Percentiles rank a stretch among this genome's conserved stretches.
These are phyloP conservation scores for Auricularia cornea DNA, from an alignment of 768 basidiomycete species.

Conservation along the genomic window DNA sequence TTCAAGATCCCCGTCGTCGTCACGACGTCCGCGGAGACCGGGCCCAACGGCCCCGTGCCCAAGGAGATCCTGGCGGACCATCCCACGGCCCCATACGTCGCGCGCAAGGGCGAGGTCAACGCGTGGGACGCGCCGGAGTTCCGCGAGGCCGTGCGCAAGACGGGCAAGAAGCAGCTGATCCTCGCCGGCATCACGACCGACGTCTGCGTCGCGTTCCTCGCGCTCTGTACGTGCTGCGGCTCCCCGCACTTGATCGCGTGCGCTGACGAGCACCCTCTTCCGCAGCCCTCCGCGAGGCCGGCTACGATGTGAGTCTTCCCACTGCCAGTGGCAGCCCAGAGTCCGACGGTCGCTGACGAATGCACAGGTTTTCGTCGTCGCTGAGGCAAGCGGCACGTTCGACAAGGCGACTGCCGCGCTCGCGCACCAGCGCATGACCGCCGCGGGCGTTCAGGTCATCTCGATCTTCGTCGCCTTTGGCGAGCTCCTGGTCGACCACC, in stretches of 20 bases:
- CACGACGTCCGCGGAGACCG: conserved; percentile 38
- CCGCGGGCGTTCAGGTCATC: conserved; percentile 39
- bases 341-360: neutral
- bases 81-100: conserved; percentile 36
- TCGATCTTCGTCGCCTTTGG: too few relatives aligned
- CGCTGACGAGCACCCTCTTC: too few relatives aligned
- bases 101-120: conserved; percentile 41
- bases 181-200: conserved; percentile 43
- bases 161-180: conserved; percentile 43
- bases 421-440: conserved; percentile 41
- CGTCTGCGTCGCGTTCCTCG: too few relatives aligned
- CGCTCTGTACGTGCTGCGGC: too few relatives aligned
- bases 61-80: conserved; percentile 38
- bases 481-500: too few relatives aligned
- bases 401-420: conserved; percentile 32
- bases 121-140: conserved; percentile 47
- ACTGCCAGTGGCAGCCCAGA: neutral
- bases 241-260: too few relatives aligned
- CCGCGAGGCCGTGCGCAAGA: conserved; percentile 36
- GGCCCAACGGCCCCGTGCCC: conserved; percentile 42
- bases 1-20: conserved; percentile 40
- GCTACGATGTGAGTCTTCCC: conserved; percentile 28
- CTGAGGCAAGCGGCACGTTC: conserved; percentile 38
- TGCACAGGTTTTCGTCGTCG: conserved; percentile 31
- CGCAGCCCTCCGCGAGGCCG: conserved; percentile 37